Evolutionary conservation across 495 filamentous ascomycete genomes (phyloP), one percentile per base, ranked within the genome.

Genomic region (Hyaloscypha bicolor): DNA sequence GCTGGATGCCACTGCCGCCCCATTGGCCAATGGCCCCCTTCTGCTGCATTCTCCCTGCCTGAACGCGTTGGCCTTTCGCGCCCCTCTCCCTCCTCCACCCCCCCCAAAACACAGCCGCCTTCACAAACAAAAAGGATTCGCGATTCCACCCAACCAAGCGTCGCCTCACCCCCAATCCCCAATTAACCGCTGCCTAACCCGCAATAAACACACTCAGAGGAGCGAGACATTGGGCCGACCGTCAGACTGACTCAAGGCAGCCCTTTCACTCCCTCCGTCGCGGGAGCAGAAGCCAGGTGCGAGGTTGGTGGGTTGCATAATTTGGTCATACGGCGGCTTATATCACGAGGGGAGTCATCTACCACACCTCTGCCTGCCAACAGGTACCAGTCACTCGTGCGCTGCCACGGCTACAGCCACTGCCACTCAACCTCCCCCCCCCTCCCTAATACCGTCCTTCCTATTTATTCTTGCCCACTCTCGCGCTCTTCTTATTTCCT

Each of bases 291-390:
- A 48, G 60, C 25, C 25, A 55, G 56, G 63, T 52, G n/a, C 55
- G 37, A 14, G 14, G 53, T n/a, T 60, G 55, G 64, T 59, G 35
- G 55, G 56, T 45, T 59, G 51, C 63, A 29, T 42, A 62, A 30
- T 30, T 32, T 52, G 64, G 64, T 70, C 68, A 67, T 70, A 60
- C 67, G 67, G 66, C 64, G 65, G 68, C 68, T 70, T 70, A 70
- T 70, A 70, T 70, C 68, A 70, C 68, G 68, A 71, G 69, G 68
- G 42, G 64, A 71, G 69, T 67, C 69, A 67, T 66, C 48, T 37
- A 57, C 55, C 56, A 60, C 69, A 33, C 62, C 19, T 60, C n/a
- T 37, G 37, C 37, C 52, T 56, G 12, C 35, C 60, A 51, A 9
- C 32, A 63, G 64, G 63, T 70, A 66, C 68, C 64, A 66, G 57